Evolutionary conservation across 495 filamentous ascomycete species (phyloP).

Genomic region (Penicillium argentinense): DNA sequence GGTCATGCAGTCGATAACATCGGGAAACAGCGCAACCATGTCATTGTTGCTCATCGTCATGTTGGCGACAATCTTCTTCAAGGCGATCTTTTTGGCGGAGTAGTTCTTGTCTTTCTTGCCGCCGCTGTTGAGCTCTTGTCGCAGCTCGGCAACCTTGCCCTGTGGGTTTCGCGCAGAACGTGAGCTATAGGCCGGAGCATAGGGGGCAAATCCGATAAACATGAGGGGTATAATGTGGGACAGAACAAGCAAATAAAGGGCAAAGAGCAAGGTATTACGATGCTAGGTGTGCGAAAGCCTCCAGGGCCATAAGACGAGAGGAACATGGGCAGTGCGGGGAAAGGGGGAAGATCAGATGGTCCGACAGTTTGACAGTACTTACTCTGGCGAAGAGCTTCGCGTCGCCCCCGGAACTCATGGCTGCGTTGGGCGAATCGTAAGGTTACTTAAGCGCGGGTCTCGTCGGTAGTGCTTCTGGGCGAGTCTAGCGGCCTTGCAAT

Average conservation of each 20-base stretch:
- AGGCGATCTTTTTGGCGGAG: conserved; percentile 93
- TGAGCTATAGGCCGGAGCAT: conserved; percentile 36
- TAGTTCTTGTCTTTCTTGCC: conserved; percentile 99
- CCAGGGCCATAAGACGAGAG: conserved; percentile 3
- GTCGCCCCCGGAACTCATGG: conserved; percentile 85
- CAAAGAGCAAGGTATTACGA: conserved; percentile 1
- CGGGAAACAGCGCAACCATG: conserved; percentile 96
- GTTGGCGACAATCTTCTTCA: conserved; percentile 99
- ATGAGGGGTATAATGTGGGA: conserved; percentile 18
- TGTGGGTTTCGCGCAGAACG: conserved; percentile 51
- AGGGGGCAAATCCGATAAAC: conserved; percentile 34
- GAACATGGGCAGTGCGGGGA: conserved; percentile 21
- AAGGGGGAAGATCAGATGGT: conserved; percentile 21
- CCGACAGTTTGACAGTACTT: conserved; percentile 54
- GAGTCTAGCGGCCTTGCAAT: conserved; percentile 8
- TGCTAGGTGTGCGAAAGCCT: conserved; percentile 1
- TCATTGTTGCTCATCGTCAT: conserved; percentile 99
- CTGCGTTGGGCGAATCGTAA: conserved; percentile 23
- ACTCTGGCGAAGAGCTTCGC: conserved; percentile 99
- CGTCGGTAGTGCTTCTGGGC: conserved; percentile 9
- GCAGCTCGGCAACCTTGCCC: conserved; percentile 98
- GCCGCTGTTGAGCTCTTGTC: conserved; percentile 87
- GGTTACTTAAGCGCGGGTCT: conserved; percentile 7
- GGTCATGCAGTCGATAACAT: conserved; percentile 92
- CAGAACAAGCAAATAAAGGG: conserved; percentile 5